Evolutionary conservation across 768 basidiomycete species (phyloP), one percentile per base, ranked within the genome.

Genomic region (Pulveroboletus sp.): DNA sequence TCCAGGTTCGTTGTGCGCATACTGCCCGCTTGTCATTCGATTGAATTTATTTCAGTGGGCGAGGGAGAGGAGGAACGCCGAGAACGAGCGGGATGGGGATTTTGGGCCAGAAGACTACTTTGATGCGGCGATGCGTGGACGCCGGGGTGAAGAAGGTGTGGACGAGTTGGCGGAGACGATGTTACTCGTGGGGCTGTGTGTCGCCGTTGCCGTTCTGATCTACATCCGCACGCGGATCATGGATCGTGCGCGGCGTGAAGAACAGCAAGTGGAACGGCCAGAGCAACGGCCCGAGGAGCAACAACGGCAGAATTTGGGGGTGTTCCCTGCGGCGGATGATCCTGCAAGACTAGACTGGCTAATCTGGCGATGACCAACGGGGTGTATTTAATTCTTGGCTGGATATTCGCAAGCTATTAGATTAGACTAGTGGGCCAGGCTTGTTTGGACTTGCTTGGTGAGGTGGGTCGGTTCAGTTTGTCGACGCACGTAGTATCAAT

Each of bases 101-200:
- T 83, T 83, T 53, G 85, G 84, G 8, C 84, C 88, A 0, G 91
- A 94, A 40, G 90, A 91, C 60, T 90, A 90, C 66, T 86, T 84
- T 56, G 88, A 90, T 24, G 85, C 74, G 3, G 77, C 80, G 5
- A 50, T 81, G 54, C 77, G 80, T 13, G 76, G 78, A 5, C 69
- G 77, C 42, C 76, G 82, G 13, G 83, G 80, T 14, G 82, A 86
- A 17, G 80, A 75, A n/a, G 81, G 79, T 1, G 66, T 64, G 14
- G 82, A 90, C 51, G 89, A 91, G 56, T 82, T 90, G 48, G 71
- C 70, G 27, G 93, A 94, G 72, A 94, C 88, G 21, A 77, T 90
- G 71, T 64, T 93, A 33, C 75, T 94, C 36, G 77, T 94, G 4
- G 66, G 80, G 35, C 72, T 95, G 23, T 90, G 88, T 60, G 68